A percentile compares a stretch with the other conserved stretches of the same genome.
Conservation (phyloP, 2,329 filamentous ascomycete genomes). For the Sordariomycetes sp. region DNA sequence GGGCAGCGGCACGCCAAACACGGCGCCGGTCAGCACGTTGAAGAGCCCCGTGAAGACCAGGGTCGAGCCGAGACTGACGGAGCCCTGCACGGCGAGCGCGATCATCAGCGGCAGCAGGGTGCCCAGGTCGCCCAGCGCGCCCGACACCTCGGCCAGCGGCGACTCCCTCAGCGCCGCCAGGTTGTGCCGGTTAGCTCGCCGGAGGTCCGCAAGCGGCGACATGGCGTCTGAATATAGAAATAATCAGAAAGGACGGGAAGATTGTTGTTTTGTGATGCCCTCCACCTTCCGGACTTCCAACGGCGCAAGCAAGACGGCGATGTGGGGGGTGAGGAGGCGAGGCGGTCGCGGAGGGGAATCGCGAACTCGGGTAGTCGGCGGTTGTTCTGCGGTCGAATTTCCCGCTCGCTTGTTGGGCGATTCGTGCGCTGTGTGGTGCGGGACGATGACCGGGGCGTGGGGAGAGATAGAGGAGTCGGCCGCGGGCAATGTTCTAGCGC, state of each 20-base stretch:
- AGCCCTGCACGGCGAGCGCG: slow-evolving; percentile 66
- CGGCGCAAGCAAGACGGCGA: no score
- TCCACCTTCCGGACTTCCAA: no score
- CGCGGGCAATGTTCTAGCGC: background rate
- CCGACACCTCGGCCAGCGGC: slow-evolving; percentile 66
- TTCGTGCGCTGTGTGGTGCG: background rate
- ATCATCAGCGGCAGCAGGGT: slow-evolving; percentile 85
- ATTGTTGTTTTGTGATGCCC: no score
- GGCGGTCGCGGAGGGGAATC: background rate
- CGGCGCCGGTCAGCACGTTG: slow-evolving; percentile 71
- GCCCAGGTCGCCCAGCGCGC: slow-evolving; percentile 77
- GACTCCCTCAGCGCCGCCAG: slow-evolving; percentile 31
- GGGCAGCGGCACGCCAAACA: slow-evolving; percentile 82
- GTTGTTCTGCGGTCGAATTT: background rate
- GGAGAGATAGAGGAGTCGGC: background rate
- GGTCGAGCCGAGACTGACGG: slow-evolving; percentile 73
- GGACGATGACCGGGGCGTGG: background rate
- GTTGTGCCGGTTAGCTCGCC: slow-evolving; percentile 33
- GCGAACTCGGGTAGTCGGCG: background rate
- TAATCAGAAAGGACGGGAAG: no score
- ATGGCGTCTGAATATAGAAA: background rate
- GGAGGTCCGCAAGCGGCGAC: background rate
- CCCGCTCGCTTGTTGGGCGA: background rate
- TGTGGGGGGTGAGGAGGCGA: background rate
- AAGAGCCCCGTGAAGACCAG: slow-evolving; percentile 81